phyloP scores from a whole-genome alignment of 345 rosid genomes.

The Eucalyptus polybractea region DNA sequence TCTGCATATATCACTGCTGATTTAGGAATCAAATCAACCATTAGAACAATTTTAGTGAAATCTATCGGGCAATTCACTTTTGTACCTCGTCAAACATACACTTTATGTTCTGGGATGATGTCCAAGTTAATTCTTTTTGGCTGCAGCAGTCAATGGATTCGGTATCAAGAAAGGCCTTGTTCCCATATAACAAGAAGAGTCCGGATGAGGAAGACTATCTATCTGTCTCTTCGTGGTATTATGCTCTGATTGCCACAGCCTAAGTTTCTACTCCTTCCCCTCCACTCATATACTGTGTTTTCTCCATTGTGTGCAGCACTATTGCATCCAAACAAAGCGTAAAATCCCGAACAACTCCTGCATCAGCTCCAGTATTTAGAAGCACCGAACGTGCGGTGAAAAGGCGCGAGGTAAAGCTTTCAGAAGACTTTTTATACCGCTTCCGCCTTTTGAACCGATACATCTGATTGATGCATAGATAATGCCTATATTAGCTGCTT shows the following conservation, averaged over 20 bases:
- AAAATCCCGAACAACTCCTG: slow-evolving; percentile 28
- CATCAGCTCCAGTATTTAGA: slow-evolving; percentile 61
- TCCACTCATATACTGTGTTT: neutral
- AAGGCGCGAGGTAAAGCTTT: slow-evolving; percentile 59
- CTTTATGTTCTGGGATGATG: neutral
- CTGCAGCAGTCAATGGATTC: slow-evolving; percentile 12
- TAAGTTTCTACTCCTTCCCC: neutral
- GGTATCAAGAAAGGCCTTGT: slow-evolving; percentile 45
- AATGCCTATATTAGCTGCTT: neutral
- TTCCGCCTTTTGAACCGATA: neutral
- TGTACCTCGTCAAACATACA: neutral
- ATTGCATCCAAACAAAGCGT: slow-evolving; percentile 36
- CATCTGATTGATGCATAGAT: neutral
- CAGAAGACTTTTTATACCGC: neutral
- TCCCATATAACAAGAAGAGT: slow-evolving; percentile 64
- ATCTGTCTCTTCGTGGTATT: slow-evolving; percentile 70
- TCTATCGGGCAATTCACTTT: neutral
- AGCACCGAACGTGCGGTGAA: slow-evolving; percentile 77
- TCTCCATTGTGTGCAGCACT: slow-evolving; percentile 35
- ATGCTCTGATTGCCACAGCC: slow-evolving; percentile 17
- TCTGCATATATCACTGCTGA: neutral
- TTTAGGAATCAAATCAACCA: neutral
- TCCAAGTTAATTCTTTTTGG: neutral
- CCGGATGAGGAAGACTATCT: slow-evolving; percentile 63
- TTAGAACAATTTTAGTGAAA: neutral